Base-by-base conservation (phyloP, 2,329 filamentous ascomycete genomes). In the Fusarium abutilonis region DNA sequence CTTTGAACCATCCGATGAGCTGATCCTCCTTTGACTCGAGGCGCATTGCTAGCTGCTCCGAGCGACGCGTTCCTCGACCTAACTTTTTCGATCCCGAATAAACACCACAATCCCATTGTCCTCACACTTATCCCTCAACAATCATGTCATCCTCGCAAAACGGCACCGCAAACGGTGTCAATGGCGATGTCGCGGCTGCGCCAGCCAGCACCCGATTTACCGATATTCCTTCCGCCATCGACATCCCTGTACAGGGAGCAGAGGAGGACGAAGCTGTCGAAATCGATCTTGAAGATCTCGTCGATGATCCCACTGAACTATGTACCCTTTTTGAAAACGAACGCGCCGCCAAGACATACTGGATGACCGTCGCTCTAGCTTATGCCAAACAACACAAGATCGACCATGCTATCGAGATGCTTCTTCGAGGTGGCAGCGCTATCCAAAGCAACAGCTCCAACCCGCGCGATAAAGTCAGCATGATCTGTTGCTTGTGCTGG, bases 321-420 rank as follows among this genome's bases (percentile, higher is more conserved):
- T 99, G 95, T 76, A 95, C 92, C 28, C 84, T 99, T 46, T 87
- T 99, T 63, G 94, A 99, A 79, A 96, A 95, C 72, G 96, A 99
- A 76, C 88, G 89, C 72, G 93, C 93, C 14, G 90, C 92, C 34
- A 93, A 94, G 71, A 92, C 89, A 48, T 96, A 96, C 69, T 99
- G 96, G 96, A 94, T 99, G 83, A 94, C 92, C n/a, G 95, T 98
- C 66, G 91, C 96, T 38, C 83, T 98, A 56, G 94, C 94, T 43
- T 99, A 99, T 73, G 94, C 95, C 36, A 99, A 98, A 79, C 92
- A 97, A 79, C 89, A 89, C 73, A 96, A 96, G 79, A 86, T 95
- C 61, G 93, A 97, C 73, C 91, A 95, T 78, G 86, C 87, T 55
- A 89, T 89, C 69, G 87, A 89, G 75, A 88, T 89, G 80, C 79